Percentiles rank a stretch among this genome's conserved stretches.
Evolutionary conservation across 73 alveolate species (phyloP).

Genomic region (Tetrahymena thermophila): DNA sequence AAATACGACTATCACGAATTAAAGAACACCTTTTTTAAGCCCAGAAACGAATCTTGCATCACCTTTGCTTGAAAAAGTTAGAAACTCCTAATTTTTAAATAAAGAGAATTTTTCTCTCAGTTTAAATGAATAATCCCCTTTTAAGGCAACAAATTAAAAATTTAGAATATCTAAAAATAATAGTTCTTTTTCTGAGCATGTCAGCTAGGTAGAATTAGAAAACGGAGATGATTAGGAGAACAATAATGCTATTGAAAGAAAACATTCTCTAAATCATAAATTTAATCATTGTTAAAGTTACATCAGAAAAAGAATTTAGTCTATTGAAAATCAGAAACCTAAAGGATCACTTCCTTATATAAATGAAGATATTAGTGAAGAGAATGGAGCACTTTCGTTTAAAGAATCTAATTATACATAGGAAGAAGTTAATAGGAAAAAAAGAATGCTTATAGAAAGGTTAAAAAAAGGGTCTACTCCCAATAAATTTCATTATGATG

Average conservation of each 20-base stretch:
- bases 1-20: neutral
- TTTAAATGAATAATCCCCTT: neutral
- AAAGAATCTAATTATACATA: neutral
- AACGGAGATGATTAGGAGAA: neutral
- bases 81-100: neutral
- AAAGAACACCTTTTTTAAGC: neutral
- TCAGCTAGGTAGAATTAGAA: neutral
- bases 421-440: neutral
- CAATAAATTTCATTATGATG: neutral
- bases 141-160: neutral
- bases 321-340: neutral
- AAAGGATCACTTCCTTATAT: neutral
- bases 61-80: neutral
- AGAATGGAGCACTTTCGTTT: neutral
- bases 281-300: neutral
- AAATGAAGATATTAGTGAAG: neutral
- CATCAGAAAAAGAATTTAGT: neutral
- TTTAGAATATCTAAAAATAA: neutral
- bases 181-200: neutral
- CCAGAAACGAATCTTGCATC: neutral
- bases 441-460: neutral
- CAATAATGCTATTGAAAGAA: neutral
- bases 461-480: neutral
- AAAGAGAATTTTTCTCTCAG: neutral
- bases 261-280: neutral